phyloP scores from a whole-genome alignment of 164 flowering plant genomes.

The Warburgia ugandensis region DNA sequence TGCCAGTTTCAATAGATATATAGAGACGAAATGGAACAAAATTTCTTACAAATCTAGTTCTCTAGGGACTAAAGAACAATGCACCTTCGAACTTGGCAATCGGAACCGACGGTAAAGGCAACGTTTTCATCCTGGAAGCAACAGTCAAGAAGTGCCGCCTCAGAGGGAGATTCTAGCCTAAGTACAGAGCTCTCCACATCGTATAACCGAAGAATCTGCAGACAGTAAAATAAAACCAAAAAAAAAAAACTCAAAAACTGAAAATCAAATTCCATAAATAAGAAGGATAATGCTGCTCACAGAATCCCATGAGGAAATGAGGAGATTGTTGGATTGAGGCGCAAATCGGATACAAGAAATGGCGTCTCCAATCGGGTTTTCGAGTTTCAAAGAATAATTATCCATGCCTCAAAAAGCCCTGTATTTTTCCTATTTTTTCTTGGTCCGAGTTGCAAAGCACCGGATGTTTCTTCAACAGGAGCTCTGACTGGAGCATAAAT shows the following conservation, averaged over 20 bases:
- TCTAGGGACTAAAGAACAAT: conserved; percentile 2
- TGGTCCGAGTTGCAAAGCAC: too few relatives aligned
- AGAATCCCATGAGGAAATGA: conserved; percentile 83
- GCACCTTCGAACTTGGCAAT: conserved; percentile 61
- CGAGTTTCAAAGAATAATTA: conserved; percentile 25
- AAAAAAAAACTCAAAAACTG: neutral
- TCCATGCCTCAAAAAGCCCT: too few relatives aligned
- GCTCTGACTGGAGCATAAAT: too few relatives aligned
- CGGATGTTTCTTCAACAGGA: too few relatives aligned
- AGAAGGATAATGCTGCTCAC: conserved; percentile 23
- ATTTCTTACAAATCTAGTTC: too few relatives aligned
- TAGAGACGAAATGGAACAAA: too few relatives aligned
- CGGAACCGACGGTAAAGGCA: conserved; percentile 50
- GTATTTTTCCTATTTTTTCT: too few relatives aligned
- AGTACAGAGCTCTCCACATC: conserved; percentile 50
- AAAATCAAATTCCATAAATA: neutral
- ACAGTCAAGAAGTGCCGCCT: conserved; percentile 62
- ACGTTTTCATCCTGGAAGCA: conserved; percentile 59
- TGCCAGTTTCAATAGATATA: too few relatives aligned
- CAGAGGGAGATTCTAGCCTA: conserved; percentile 37
- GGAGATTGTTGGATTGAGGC: conserved; percentile 65
- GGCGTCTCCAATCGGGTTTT: conserved; percentile 49
- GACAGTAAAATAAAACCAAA: neutral
- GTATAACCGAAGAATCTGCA: conserved; percentile 54
- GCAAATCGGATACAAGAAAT: conserved; percentile 70